Evolutionary conservation across 805 yeast species (phyloP).

Genomic region (Sungouiella blattae): DNA sequence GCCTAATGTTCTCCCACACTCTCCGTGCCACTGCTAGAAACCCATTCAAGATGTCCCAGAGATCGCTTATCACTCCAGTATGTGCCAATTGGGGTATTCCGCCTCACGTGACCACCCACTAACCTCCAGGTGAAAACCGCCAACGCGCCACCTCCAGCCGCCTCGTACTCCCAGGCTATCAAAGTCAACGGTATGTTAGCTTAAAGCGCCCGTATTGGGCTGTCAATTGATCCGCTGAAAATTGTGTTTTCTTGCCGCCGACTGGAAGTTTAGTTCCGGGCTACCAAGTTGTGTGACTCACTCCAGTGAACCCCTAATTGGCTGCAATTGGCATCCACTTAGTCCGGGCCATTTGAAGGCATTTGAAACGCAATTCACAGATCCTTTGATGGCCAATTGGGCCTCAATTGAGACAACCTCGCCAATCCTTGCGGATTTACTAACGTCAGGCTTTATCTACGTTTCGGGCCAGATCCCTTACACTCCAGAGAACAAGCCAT

Average conservation of each 20-base stretch:
- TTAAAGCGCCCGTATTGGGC: no score
- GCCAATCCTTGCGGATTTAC: no score
- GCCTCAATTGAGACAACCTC: no score
- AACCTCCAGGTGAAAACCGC: slow-evolving; percentile 55
- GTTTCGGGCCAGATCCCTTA: slow-evolving; percentile 95
- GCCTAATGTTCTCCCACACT: slow-evolving; percentile 20
- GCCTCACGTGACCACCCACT: slow-evolving; percentile 9
- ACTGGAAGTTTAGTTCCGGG: no score
- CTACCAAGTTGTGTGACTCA: no score
- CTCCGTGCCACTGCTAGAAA: slow-evolving; percentile 12
- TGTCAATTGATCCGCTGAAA: no score
- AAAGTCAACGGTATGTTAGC: slow-evolving; percentile 70
- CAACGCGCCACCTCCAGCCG: slow-evolving; percentile 94
- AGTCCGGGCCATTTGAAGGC: no score
- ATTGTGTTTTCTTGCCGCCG: no score
- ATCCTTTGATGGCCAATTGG: no score
- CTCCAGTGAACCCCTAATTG: no score
- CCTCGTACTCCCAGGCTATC: slow-evolving; percentile 93
- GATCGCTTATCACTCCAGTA: slow-evolving; percentile 18
- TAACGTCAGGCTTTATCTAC: slow-evolving; percentile 63
- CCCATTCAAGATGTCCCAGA: slow-evolving; percentile 17
- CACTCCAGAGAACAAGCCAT: slow-evolving; percentile 76
- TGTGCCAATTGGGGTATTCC: slow-evolving; percentile 2
- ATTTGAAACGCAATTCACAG: no score
- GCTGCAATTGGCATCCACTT: no score